Conservation (phyloP, 306 rosid genomes). For the Canavalia ensiformis region DNA sequence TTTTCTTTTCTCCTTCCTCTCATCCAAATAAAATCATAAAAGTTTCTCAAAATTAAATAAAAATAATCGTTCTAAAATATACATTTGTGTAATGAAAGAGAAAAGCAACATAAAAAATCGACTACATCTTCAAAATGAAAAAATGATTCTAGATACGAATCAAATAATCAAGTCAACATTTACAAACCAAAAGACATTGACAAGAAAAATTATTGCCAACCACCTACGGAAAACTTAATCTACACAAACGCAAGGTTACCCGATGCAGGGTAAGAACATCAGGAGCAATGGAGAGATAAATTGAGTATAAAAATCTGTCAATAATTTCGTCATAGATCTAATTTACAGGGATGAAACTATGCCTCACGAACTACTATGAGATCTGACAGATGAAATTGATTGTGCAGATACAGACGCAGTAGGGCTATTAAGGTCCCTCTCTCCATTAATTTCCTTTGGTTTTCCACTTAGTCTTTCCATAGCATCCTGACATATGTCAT, state of each 20-base stretch:
- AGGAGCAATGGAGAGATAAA: conserved; percentile 34
- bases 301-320: conserved; percentile 46
- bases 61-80: too few species aligned
- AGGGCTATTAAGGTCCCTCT: conserved; percentile 89
- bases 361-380: conserved; percentile 85
- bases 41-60: too few species aligned
- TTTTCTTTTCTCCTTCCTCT: too few species aligned
- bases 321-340: conserved; percentile 40
- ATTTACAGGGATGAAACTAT: conserved; percentile 55
- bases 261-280: conserved; percentile 19
- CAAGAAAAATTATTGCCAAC: conserved; percentile 37
- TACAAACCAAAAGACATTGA: conserved; percentile 55
- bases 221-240: conserved; percentile 44
- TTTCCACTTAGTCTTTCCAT: conserved; percentile 89
- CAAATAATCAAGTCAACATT: conserved; percentile 60
- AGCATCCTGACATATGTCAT: conserved; percentile 86
- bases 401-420: conserved; percentile 98
- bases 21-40: too few species aligned
- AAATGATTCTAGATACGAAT: conserved; percentile 46
- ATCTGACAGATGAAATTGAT: conserved; percentile 90
- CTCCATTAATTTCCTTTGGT: conserved; percentile 85
- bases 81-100: too few species aligned
- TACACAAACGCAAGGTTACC: conserved; percentile 46
- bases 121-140: conserved; percentile 44
- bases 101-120: neutral